Conservation (phyloP, 164 flowering plant species). For the Tetracentron sinense region DNA sequence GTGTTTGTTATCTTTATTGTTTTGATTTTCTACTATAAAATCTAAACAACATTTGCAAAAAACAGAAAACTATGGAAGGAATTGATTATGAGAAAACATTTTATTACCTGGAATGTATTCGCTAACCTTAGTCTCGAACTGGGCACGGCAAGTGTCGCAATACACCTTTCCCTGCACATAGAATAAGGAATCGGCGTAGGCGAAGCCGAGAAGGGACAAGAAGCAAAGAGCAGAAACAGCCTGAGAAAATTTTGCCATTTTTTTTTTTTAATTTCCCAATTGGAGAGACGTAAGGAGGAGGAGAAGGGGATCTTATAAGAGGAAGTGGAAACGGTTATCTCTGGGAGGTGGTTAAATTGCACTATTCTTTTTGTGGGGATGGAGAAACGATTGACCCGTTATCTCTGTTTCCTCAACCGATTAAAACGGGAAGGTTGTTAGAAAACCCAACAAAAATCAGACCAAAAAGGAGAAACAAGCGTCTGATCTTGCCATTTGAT, state of each 20-base stretch:
- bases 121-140: conserved; percentile 36
- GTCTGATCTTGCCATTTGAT: no score
- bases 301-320: not conserved
- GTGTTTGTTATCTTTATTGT: no score
- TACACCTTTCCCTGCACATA: conserved; percentile 44
- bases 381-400: not conserved
- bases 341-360: not conserved
- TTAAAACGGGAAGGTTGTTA: no score
- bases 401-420: no score
- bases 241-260: conserved; percentile 28
- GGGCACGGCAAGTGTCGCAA: conserved; percentile 58
- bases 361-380: not conserved
- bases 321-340: not conserved
- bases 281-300: not conserved
- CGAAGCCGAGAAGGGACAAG: conserved; percentile 26
- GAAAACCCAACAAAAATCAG: no score
- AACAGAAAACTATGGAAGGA: no score
- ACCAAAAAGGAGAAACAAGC: no score
- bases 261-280: not conserved
- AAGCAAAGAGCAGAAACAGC: conserved; percentile 31
- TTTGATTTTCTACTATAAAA: no score
- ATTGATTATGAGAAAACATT: not conserved
- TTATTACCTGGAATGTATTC: conserved; percentile 27
- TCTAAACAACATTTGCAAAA: no score
- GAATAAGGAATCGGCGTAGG: conserved; percentile 15